Percentiles rank a stretch among this genome's conserved stretches.
These are phyloP conservation scores for Lipomyces sp. DNA, from an alignment of 805 yeast species.

Conservation along the genomic window DNA sequence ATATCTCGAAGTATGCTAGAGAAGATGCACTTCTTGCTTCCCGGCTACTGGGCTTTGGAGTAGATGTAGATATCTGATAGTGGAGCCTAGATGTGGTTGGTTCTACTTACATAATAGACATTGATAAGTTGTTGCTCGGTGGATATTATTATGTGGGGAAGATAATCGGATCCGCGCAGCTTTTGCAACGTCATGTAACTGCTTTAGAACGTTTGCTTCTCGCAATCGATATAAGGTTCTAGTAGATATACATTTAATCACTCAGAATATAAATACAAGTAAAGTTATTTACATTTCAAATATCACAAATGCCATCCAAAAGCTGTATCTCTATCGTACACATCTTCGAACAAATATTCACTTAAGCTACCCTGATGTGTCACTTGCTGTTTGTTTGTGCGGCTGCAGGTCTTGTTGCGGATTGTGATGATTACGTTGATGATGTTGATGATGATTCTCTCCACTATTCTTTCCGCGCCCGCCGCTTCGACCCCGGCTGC, in stretches of 20 bases:
- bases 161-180: neutral
- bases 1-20: slow-evolving; percentile 72
- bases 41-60: slow-evolving; percentile 64
- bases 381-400: neutral
- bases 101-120: neutral
- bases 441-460: neutral
- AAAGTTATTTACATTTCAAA: neutral
- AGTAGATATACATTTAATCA: neutral
- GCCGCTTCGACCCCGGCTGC: neutral
- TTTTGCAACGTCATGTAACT: neutral
- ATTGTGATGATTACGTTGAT: neutral
- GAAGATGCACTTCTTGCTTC: slow-evolving; percentile 85
- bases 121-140: neutral
- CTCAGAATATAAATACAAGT: neutral
- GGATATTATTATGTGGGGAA: no score
- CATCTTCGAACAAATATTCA: neutral
- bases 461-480: neutral
- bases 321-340: neutral
- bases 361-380: neutral
- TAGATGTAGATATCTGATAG: slow-evolving; percentile 9
- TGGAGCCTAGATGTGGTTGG: neutral
- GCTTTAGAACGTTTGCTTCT: neutral
- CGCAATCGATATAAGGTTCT: neutral
- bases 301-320: neutral
- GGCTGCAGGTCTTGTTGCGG: neutral